A percentile compares a stretch with the other conserved stretches of the same genome.
phyloP scores from a whole-genome alignment of 441 rosid species.

The Raphanus hybrid region DNA sequence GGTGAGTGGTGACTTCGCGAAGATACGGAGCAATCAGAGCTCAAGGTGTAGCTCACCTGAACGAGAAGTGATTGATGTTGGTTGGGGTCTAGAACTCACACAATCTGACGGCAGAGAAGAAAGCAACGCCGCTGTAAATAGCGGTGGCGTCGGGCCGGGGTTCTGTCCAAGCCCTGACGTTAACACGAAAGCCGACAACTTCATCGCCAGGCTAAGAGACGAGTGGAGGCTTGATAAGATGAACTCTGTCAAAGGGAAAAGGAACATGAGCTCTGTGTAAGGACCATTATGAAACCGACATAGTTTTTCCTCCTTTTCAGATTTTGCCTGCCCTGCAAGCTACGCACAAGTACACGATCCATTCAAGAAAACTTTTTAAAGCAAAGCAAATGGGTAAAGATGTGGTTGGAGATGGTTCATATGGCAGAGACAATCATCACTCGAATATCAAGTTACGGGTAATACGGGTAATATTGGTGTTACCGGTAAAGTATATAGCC shows the following conservation, averaged over 20 bases:
- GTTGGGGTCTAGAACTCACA: constrained; percentile 35
- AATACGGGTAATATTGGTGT: constrained; percentile 13
- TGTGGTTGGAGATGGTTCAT: background rate
- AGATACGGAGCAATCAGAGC: constrained; percentile 56
- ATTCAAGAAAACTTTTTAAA: background rate
- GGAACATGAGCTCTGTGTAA: constrained; percentile 38
- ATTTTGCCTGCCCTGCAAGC: constrained; percentile 4
- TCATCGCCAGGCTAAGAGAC: constrained; percentile 76
- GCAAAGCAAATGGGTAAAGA: background rate
- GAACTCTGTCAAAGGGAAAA: constrained; percentile 63
- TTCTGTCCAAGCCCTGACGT: constrained; percentile 88
- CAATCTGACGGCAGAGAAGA: constrained; percentile 42
- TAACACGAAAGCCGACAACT: constrained; percentile 72
- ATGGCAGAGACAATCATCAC: background rate
- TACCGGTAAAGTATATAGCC: background rate
- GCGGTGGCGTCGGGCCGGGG: constrained; percentile 37
- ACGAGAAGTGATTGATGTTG: constrained; percentile 48
- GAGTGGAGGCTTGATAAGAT: constrained; percentile 81
- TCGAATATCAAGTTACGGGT: background rate
- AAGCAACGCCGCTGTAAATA: background rate
- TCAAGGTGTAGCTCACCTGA: constrained; percentile 69
- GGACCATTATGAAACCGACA: constrained; percentile 13
- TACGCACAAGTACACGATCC: background rate
- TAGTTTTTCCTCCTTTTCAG: background rate
- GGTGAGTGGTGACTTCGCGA: constrained; percentile 57